Conservation (phyloP, 2,329 filamentous ascomycete species). For the Berkeleyomyces rouxiae region DNA sequence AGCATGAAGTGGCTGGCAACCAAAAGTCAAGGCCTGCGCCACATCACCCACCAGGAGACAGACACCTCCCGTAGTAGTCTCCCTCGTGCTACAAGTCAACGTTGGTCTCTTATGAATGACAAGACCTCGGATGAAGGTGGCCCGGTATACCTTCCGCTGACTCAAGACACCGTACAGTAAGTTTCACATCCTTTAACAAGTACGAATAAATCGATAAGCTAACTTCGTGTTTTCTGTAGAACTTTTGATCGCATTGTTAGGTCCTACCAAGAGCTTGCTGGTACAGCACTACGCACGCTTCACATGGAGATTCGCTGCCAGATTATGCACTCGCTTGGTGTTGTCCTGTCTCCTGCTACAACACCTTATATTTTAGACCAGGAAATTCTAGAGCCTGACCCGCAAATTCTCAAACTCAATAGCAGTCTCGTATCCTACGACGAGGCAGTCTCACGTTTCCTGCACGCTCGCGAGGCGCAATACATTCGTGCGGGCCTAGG, state of each 20-base stretch:
- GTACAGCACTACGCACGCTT: constrained; percentile 64
- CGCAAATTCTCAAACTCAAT: constrained; percentile 69
- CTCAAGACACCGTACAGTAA: constrained; percentile 65
- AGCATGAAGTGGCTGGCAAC: constrained; percentile 96
- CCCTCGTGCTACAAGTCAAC: constrained; percentile 43
- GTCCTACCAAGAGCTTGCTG: constrained; percentile 66
- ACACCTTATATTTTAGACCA: constrained; percentile 51
- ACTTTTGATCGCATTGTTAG: constrained; percentile 76
- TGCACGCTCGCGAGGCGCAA: constrained; percentile 51
- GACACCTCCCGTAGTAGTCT: constrained; percentile 43
- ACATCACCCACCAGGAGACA: constrained; percentile 59
- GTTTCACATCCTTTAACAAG: constrained; percentile 20
- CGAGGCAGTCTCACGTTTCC: constrained; percentile 56
- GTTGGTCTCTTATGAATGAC: constrained; percentile 70
- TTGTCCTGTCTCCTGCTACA: constrained; percentile 41
- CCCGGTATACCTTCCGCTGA: constrained; percentile 73
- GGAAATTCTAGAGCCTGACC: constrained; percentile 60
- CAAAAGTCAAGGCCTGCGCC: constrained; percentile 64
- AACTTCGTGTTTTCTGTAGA: constrained; percentile 25
- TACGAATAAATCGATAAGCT: neutral
- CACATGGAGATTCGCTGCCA: constrained; percentile 81
- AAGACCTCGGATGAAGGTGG: constrained; percentile 41
- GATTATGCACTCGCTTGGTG: constrained; percentile 61
- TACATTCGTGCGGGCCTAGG: constrained; percentile 68
- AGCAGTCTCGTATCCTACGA: constrained; percentile 74